Conservation (phyloP, 306 rosid species). For the Vicia sativa region DNA sequence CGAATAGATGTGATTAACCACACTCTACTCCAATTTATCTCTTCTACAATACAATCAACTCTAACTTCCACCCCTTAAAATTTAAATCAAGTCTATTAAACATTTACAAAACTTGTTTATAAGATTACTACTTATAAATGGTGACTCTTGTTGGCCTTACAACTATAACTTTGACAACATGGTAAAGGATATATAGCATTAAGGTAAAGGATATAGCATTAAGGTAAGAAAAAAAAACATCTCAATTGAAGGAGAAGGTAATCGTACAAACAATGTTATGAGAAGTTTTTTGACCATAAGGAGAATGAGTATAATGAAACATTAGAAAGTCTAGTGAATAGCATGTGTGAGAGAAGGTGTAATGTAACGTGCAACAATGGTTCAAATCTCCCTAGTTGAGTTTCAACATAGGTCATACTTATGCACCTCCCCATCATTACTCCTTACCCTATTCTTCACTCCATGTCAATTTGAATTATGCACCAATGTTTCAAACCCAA, state of each 20-base stretch:
- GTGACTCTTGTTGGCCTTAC: not conserved
- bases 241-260: slow-evolving; percentile 17
- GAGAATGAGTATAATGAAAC: slow-evolving; percentile 37
- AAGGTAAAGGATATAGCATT: slow-evolving; percentile 10
- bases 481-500: slow-evolving; percentile 22
- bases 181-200: slow-evolving; percentile 4
- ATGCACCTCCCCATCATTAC: slow-evolving; percentile 49
- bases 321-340: slow-evolving; percentile 41
- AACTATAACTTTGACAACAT: not conserved
- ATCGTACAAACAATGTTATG: slow-evolving; percentile 33
- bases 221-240: slow-evolving; percentile 30
- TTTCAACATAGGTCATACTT: slow-evolving; percentile 48
- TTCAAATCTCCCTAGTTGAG: slow-evolving; percentile 50
- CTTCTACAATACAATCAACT: too few species aligned
- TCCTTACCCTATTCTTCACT: slow-evolving; percentile 42
- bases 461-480: slow-evolving; percentile 40
- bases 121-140: not conserved
- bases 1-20: too few species aligned
- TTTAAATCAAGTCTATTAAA: not conserved
- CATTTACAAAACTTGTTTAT: not conserved
- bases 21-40: too few species aligned
- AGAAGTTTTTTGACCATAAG: not conserved
- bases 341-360: slow-evolving; percentile 37
- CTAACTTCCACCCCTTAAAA: not conserved
- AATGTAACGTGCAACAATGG: slow-evolving; percentile 46